These are phyloP conservation scores for Xylaria venustula DNA, from an alignment of 495 filamentous ascomycete genomes.

Conservation along the genomic window DNA sequence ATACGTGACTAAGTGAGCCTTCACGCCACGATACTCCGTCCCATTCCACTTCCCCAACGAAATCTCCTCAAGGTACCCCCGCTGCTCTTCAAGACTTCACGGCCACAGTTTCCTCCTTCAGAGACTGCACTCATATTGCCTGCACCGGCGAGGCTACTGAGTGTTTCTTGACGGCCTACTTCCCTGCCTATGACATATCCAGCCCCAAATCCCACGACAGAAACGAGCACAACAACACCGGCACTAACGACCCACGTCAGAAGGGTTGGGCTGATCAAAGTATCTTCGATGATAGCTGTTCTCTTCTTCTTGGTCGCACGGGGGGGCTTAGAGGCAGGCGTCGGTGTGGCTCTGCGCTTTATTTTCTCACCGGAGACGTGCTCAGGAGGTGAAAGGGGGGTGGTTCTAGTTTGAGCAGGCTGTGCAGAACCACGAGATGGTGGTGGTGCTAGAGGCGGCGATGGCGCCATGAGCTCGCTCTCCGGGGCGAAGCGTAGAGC, in stretches of 20 bases:
- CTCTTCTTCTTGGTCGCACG: slow-evolving; percentile 58
- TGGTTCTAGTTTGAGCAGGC: slow-evolving; percentile 15
- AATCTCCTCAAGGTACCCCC: slow-evolving; percentile 44
- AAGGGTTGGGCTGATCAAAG: slow-evolving; percentile 65
- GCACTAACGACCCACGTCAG: slow-evolving; percentile 91
- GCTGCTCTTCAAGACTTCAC: slow-evolving; percentile 39
- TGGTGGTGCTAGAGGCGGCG: slow-evolving; percentile 24
- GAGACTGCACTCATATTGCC: slow-evolving; percentile 38
- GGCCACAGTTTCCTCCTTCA: slow-evolving; percentile 36
- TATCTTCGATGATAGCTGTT: slow-evolving; percentile 31
- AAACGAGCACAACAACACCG: slow-evolving; percentile 87
- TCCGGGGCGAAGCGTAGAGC: slow-evolving; percentile 70
- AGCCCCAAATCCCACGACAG: slow-evolving; percentile 88
- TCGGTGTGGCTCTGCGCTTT: slow-evolving; percentile 49
- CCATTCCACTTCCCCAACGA: slow-evolving; percentile 44
- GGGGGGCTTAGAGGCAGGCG: slow-evolving; percentile 30
- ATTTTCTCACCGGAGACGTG: slow-evolving; percentile 43
- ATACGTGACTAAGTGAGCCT: background rate
- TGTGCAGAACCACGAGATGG: slow-evolving; percentile 23
- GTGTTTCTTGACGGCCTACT: slow-evolving; percentile 66
- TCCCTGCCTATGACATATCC: slow-evolving; percentile 88
- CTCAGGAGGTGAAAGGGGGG: slow-evolving; percentile 18
- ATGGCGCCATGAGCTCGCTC: slow-evolving; percentile 61
- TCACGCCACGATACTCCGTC: slow-evolving; percentile 42
- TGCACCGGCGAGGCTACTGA: slow-evolving; percentile 30